These are phyloP conservation scores for Trypanosoma brucei DNA, from an alignment of 208 protist species.

Conservation along the genomic window DNA sequence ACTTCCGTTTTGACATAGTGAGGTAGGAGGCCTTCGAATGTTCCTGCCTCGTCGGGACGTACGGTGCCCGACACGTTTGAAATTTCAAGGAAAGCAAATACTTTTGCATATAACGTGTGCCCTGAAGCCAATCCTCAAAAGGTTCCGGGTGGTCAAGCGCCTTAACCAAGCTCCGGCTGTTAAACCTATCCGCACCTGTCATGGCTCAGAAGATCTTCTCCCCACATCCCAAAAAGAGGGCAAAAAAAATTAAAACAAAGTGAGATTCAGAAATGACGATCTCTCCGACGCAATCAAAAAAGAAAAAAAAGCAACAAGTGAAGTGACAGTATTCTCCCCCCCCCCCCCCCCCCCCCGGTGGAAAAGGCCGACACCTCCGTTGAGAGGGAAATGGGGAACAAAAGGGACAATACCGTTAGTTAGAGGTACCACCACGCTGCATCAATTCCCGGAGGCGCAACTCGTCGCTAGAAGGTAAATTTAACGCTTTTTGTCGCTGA, in stretches of 20 bases:
- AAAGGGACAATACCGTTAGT: neutral
- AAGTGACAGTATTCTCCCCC: too few relatives aligned
- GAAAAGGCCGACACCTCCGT: too few relatives aligned
- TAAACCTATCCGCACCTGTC: neutral
- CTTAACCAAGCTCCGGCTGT: constrained; percentile 4
- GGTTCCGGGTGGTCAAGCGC: constrained; percentile 14
- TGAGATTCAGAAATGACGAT: neutral
- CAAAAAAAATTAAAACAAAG: constrained; percentile 7
- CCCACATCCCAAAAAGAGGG: neutral
- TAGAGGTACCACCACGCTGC: constrained; percentile 1
- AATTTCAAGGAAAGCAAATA: constrained; percentile 11
- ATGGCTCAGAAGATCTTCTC: neutral
- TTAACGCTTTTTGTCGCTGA: constrained; percentile 71
- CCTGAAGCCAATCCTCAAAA: constrained; percentile 24
- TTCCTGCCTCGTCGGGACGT: neutral
- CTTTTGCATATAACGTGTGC: constrained; percentile 21
- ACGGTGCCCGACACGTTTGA: neutral
- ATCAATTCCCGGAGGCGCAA: constrained; percentile 42
- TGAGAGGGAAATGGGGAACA: too few relatives aligned
- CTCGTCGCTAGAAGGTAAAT: constrained; percentile 50
- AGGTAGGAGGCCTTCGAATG: neutral
- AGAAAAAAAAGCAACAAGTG: too few relatives aligned
- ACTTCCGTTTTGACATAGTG: neutral
- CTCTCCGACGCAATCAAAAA: too few relatives aligned
- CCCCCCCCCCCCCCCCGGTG: too few relatives aligned